Percentiles rank a stretch among this genome's conserved stretches.
These are phyloP conservation scores for Neofusicoccum cordaticola DNA, from an alignment of 2,329 filamentous ascomycete genomes.

Conservation along the genomic window DNA sequence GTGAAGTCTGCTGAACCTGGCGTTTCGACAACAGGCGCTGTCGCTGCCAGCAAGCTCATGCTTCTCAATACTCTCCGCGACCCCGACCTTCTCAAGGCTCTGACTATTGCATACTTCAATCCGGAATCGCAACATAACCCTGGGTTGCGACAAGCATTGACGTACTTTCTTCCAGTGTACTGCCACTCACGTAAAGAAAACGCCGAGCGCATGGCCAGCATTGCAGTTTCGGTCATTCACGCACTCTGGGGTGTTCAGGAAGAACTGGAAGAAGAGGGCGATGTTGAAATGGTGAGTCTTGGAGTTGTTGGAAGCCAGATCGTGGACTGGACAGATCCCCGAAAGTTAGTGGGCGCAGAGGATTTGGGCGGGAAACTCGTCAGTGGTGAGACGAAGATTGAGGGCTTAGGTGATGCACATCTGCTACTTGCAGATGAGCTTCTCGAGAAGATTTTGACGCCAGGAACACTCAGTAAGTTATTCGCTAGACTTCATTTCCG, in stretches of 20 bases:
- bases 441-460: conserved; percentile 68
- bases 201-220: conserved; percentile 72
- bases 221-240: conserved; percentile 73
- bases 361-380: conserved; percentile 34
- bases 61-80: conserved; percentile 68
- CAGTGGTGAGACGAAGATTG: conserved; percentile 53
- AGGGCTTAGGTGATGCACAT: conserved; percentile 73
- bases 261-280: conserved; percentile 69
- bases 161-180: conserved; percentile 93
- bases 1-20: conserved; percentile 57
- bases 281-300: conserved; percentile 72
- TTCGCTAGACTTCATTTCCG: neutral
- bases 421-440: conserved; percentile 74
- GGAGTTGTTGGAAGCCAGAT: conserved; percentile 76
- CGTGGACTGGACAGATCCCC: conserved; percentile 91
- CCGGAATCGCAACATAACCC: conserved; percentile 78
- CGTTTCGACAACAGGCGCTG: conserved; percentile 77
- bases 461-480: conserved; percentile 61
- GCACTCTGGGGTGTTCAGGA: conserved; percentile 60
- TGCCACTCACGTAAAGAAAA: conserved; percentile 82
- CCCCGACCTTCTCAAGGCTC: conserved; percentile 68
- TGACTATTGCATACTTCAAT: conserved; percentile 86
- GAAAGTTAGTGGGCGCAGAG: conserved; percentile 67
- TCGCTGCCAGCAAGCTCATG: conserved; percentile 81
- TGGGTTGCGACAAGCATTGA: conserved; percentile 77